Evolutionary conservation across 176 grass and related monocot genomes (phyloP), one percentile per base, ranked within the genome.

Genomic region (Hyparrhenia diplandra): DNA sequence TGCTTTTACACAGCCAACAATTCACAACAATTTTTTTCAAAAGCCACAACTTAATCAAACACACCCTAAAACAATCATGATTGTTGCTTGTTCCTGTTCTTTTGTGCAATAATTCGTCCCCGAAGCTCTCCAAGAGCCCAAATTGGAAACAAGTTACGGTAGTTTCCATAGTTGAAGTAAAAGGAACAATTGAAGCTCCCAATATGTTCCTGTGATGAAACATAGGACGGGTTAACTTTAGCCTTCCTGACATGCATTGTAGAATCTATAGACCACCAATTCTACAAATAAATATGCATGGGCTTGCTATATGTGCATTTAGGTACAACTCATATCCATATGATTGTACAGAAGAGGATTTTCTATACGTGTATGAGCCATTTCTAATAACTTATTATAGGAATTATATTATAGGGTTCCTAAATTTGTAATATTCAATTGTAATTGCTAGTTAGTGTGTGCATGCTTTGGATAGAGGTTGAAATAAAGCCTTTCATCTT

Each of bases 51-150:
- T n/a, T n/a, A n/a, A n/a, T n/a, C n/a, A n/a, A n/a, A n/a, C n/a
- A n/a, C n/a, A n/a, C n/a, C n/a, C 45, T 51, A 54, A 54, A 21
- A 54, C 7, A 52, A 54, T n/a, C 20, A 57, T 10, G 8, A 8
- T 57, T 57, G 52, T 57, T 57, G 21, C n/a, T n/a, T n/a, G 20
- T 57, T 57, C 21, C 8, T 57, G 18, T 37, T 67, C 17, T 36
- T 67, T 35, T 37, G 4, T 67, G 34, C 64, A n/a, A 39, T 8
- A 11, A 39, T 35, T 36, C n/a, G 32, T 21, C 67, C 23, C 3
- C 45, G 60, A 75, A 75, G 77, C 27, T 77, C 73, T 42, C 82
- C 73, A 12, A 85, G 82, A 49, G 82, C 82, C 82, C 82, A 78
- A n/a, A 57, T 57, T 57, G 52, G 52, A 8, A 57, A 57, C 21